A percentile compares a stretch with the other conserved stretches of the same genome.
These are phyloP conservation scores for Penstemon eatonii DNA, from an alignment of 257 asterid species.

Conservation along the genomic window DNA sequence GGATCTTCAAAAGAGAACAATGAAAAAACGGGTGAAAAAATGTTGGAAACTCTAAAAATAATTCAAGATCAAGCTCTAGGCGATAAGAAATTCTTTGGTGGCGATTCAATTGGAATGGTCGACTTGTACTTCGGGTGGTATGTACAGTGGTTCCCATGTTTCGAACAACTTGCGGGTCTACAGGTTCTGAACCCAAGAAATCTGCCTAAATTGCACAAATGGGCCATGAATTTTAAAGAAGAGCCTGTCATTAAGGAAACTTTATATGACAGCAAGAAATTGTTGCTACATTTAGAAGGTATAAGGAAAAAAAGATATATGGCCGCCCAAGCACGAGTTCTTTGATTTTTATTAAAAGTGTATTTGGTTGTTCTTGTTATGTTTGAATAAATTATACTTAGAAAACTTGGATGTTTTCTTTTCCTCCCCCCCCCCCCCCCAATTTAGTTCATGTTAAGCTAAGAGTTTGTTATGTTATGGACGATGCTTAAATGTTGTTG, in stretches of 20 bases:
- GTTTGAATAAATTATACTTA: not conserved
- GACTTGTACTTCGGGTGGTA: slow-evolving; percentile 42
- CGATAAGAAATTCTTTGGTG: slow-evolving; percentile 47
- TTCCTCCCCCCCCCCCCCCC: too few species aligned
- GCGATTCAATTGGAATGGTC: slow-evolving; percentile 37
- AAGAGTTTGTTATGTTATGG: too few species aligned
- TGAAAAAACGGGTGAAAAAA: not conserved
- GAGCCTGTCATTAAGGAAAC: slow-evolving; percentile 24
- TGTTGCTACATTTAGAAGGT: slow-evolving; percentile 31
- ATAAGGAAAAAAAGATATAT: not conserved
- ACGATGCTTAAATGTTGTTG: too few species aligned
- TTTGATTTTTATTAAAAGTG: too few species aligned
- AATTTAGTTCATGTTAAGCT: too few species aligned
- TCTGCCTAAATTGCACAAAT: slow-evolving; percentile 39
- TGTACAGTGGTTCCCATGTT: not conserved
- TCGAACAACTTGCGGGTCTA: slow-evolving; percentile 24
- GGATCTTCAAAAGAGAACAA: slow-evolving; percentile 26
- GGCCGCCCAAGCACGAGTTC: not conserved
- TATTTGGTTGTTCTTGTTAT: not conserved
- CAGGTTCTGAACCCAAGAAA: slow-evolving; percentile 27
- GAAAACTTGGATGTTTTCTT: too few species aligned
- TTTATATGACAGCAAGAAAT: slow-evolving; percentile 17
- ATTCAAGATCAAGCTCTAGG: slow-evolving; percentile 46
- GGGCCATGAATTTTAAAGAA: slow-evolving; percentile 40
- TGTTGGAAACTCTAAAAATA: slow-evolving; percentile 29